Conservation (phyloP, 2,329 filamentous ascomycete species). For the Aureobasidium mangrovei region DNA sequence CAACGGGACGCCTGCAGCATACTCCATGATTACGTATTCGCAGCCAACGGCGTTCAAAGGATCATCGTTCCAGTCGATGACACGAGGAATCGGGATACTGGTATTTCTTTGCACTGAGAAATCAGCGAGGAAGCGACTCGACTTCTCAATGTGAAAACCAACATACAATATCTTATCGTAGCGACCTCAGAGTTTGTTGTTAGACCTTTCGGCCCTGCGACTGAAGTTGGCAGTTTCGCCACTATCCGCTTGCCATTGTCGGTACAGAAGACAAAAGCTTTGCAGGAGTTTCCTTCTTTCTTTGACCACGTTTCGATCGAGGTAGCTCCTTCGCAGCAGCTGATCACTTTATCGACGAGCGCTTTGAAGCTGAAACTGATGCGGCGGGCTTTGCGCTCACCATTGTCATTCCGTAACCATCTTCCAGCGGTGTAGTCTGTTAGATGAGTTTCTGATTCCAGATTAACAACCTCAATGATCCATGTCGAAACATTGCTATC, state of each 20-base stretch:
- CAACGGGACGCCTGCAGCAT: constrained; percentile 28
- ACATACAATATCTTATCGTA: constrained; percentile 28
- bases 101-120: constrained; percentile 25
- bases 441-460: background rate
- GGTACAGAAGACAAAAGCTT: constrained; percentile 6
- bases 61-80: constrained; percentile 33
- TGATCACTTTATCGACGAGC: constrained; percentile 2
- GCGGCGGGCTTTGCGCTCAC: background rate
- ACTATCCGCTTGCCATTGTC: constrained; percentile 22
- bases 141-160: background rate
- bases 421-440: constrained; percentile 3
- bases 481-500: background rate
- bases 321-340: constrained; percentile 1
- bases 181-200: constrained; percentile 38
- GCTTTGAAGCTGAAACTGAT: constrained; percentile 1
- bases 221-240: constrained; percentile 33
- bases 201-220: constrained; percentile 32
- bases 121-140: constrained; percentile 14
- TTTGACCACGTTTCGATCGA: background rate
- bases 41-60: constrained; percentile 28
- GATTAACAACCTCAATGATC: background rate
- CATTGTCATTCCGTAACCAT: constrained; percentile 1
- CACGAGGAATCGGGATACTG: constrained; percentile 34
- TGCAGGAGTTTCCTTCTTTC: constrained; percentile 3
- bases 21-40: constrained; percentile 35